A percentile compares a stretch with the other conserved stretches of the same genome.
These are phyloP conservation scores for Fagus sylvatica DNA, from an alignment of 306 rosid genomes.

Conservation along the genomic window DNA sequence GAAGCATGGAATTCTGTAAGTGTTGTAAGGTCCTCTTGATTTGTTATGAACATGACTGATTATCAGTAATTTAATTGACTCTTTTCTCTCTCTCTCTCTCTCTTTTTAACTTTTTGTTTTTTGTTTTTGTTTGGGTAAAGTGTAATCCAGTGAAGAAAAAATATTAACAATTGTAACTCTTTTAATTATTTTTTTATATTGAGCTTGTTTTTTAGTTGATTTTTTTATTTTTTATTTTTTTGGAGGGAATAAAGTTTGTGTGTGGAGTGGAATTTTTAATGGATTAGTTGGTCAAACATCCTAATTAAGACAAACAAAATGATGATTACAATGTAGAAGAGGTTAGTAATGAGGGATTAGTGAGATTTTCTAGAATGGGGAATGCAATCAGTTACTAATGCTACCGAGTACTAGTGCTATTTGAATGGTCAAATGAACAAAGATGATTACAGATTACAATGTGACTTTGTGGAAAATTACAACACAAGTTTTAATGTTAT, in stretches of 20 bases:
- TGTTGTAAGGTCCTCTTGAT: conserved; percentile 37
- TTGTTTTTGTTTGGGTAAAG: neutral
- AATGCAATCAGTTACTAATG: conserved; percentile 6
- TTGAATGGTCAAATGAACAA: neutral
- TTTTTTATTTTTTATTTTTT: neutral
- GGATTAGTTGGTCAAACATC: conserved; percentile 23
- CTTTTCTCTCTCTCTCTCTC: neutral
- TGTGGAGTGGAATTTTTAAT: neutral
- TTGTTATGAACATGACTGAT: conserved; percentile 42
- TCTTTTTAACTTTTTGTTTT: neutral
- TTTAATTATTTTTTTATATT: neutral
- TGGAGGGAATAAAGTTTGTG: neutral
- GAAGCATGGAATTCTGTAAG: conserved; percentile 40
- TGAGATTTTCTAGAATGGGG: neutral
- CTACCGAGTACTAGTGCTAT: neutral
- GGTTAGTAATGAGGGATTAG: neutral
- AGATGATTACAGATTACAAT: neutral
- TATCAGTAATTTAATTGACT: conserved; percentile 32
- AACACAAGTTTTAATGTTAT: neutral
- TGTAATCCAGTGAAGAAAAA: neutral
- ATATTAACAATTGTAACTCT: neutral
- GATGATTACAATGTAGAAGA: neutral
- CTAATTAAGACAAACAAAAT: neutral
- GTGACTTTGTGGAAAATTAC: neutral
- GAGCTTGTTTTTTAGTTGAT: neutral